These are phyloP conservation scores for Talaromyces sp. DNA, from an alignment of 2,329 filamentous ascomycete genomes.

Conservation along the genomic window DNA sequence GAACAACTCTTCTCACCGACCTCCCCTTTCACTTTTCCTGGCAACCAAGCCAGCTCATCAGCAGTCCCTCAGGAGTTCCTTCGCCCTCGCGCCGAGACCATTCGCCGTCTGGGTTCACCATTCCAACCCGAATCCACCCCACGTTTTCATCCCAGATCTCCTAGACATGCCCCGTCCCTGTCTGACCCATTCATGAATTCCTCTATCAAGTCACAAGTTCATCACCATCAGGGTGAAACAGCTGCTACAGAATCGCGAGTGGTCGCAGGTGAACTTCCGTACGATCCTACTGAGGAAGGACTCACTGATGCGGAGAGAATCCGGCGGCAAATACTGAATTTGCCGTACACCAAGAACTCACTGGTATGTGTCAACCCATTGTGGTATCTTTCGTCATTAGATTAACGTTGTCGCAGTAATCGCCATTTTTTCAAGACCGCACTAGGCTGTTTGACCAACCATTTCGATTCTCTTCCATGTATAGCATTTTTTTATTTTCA, in stretches of 20 bases:
- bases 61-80: slow-evolving; percentile 28
- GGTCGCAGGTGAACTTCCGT: slow-evolving; percentile 22
- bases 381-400: neutral
- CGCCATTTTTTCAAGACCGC: neutral
- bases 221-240: slow-evolving; percentile 18
- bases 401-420: slow-evolving; percentile 10
- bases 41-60: slow-evolving; percentile 39
- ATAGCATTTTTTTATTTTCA: slow-evolving; percentile 16
- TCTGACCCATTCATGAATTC: slow-evolving; percentile 43
- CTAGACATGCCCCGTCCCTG: slow-evolving; percentile 41
- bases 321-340: slow-evolving; percentile 37
- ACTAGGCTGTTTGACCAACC: neutral
- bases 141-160: slow-evolving; percentile 30
- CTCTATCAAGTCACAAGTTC: slow-evolving; percentile 20
- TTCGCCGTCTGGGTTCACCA: slow-evolving; percentile 48
- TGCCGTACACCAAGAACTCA: slow-evolving; percentile 29
- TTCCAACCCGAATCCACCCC: slow-evolving; percentile 42
- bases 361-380: neutral
- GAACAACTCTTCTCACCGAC: slow-evolving; percentile 50
- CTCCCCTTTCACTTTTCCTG: slow-evolving; percentile 17
- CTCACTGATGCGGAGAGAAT: slow-evolving; percentile 40
- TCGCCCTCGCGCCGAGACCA: slow-evolving; percentile 36
- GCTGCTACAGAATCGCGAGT: slow-evolving; percentile 21
- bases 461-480: slow-evolving; percentile 14
- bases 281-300: slow-evolving; percentile 33